Conservation (phyloP, 2,329 filamentous ascomycete species). For the Calonectria pseudoturangicola region DNA sequence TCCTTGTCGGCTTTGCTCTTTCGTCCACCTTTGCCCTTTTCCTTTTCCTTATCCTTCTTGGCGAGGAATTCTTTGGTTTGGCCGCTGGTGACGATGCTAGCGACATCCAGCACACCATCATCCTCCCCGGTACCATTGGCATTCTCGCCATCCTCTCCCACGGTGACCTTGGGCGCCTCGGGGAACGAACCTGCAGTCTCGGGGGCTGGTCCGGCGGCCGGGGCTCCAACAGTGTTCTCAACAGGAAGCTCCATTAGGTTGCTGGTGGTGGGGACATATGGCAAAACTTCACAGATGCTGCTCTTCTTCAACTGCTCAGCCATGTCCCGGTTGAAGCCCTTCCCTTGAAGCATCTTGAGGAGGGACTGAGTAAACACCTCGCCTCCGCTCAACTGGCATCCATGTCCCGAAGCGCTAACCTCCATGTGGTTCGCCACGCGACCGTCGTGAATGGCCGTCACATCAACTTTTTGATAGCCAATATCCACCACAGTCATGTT, state of each 20-base stretch:
- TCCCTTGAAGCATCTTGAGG: constrained; percentile 76
- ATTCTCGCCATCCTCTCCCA: constrained; percentile 63
- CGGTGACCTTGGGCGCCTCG: constrained; percentile 60
- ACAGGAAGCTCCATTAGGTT: constrained; percentile 70
- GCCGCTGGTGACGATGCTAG: constrained; percentile 88
- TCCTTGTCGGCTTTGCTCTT: constrained; percentile 73
- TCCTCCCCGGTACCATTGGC: constrained; percentile 69
- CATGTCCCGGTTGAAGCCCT: constrained; percentile 79
- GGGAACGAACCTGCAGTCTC: constrained; percentile 57
- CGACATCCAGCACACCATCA: constrained; percentile 88
- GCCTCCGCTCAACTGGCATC: constrained; percentile 82
- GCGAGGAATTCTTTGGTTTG: constrained; percentile 89
- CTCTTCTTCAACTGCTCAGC: constrained; percentile 82
- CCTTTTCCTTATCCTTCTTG: constrained; percentile 87
- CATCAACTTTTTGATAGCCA: constrained; percentile 92
- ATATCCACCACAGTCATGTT: constrained; percentile 93
- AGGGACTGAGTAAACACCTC: constrained; percentile 89
- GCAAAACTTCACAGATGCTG: constrained; percentile 79
- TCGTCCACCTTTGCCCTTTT: constrained; percentile 74
- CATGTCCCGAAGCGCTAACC: constrained; percentile 69
- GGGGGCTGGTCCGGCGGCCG: constrained; percentile 51
- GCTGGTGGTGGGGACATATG: constrained; percentile 68
- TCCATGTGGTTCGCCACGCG: constrained; percentile 80
- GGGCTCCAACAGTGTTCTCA: constrained; percentile 60
- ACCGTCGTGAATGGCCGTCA: constrained; percentile 92